Conservation (phyloP, 1,284 basidiomycete genomes). For the Singerocomus inundabilis region DNA sequence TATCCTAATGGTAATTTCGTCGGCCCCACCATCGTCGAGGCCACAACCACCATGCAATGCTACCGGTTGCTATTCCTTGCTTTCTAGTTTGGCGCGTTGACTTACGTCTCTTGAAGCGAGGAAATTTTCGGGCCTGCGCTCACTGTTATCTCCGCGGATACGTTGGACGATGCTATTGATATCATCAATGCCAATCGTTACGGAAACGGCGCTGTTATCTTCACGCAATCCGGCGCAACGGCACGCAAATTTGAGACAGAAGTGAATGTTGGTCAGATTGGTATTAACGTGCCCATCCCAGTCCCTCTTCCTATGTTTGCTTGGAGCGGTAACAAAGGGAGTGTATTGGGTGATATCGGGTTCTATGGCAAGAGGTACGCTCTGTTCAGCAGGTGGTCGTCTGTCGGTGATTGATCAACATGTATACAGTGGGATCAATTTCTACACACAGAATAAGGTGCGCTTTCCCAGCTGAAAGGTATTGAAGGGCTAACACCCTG, state of each 20-base stretch:
- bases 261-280: conserved; percentile 88
- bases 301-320: conserved; percentile 91
- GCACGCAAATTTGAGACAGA: conserved; percentile 91
- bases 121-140: conserved; percentile 97
- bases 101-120: conserved; percentile 49
- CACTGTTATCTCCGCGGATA: conserved; percentile 77
- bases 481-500: background rate
- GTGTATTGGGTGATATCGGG: conserved; percentile 83
- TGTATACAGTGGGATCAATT: conserved; percentile 69
- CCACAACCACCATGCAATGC: conserved; percentile 78
- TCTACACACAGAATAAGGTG: conserved; percentile 89
- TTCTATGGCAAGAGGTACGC: conserved; percentile 84
- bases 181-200: conserved; percentile 90
- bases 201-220: conserved; percentile 95
- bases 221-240: conserved; percentile 95
- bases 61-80: conserved; percentile 64
- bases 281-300: conserved; percentile 92
- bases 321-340: conserved; percentile 91
- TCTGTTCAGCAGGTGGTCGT: background rate
- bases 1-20: conserved; percentile 95
- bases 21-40: conserved; percentile 90
- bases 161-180: conserved; percentile 87
- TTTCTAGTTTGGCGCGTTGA: background rate
- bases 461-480: background rate
- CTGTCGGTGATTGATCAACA: conserved; percentile 5